Conservation (phyloP, 2,329 filamentous ascomycete species). For the Paracoccidioides brasiliensis region DNA sequence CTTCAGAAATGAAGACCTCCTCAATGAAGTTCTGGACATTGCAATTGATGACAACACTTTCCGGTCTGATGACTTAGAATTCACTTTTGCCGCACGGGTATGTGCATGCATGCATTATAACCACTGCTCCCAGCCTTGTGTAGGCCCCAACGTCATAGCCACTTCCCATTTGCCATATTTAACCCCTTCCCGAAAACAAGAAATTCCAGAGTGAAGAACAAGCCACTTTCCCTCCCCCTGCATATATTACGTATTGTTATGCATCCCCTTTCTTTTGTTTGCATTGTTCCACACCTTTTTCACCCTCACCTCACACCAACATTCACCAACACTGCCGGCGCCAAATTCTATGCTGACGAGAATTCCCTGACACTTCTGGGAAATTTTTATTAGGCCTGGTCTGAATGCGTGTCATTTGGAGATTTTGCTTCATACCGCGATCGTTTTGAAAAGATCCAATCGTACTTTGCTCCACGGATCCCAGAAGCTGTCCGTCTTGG, state of each 20-base stretch:
- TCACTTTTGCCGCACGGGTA: constrained; percentile 82
- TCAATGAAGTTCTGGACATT: constrained; percentile 74
- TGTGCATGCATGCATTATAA: constrained; percentile 13
- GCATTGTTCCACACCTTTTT: neutral
- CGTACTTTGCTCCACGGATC: constrained; percentile 84
- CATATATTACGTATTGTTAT: neutral
- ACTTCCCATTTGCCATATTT: neutral
- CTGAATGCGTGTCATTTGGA: constrained; percentile 77
- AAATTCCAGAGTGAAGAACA: neutral
- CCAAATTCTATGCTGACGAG: neutral
- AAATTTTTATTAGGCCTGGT: constrained; percentile 54
- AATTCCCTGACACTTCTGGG: neutral
- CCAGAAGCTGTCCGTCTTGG: constrained; percentile 75
- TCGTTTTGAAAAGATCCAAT: constrained; percentile 79
- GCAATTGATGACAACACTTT: constrained; percentile 85
- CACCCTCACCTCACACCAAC: neutral
- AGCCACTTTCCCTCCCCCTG: neutral
- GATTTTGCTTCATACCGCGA: constrained; percentile 89
- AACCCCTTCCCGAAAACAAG: neutral
- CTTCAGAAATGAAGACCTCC: constrained; percentile 66
- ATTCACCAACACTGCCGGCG: neutral
- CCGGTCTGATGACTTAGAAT: constrained; percentile 90
- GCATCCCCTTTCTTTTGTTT: neutral
- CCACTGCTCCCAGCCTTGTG: neutral
- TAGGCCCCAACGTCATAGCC: neutral